Conservation (phyloP, 1,284 basidiomycete species). For the Austropuccinia psidii region DNA sequence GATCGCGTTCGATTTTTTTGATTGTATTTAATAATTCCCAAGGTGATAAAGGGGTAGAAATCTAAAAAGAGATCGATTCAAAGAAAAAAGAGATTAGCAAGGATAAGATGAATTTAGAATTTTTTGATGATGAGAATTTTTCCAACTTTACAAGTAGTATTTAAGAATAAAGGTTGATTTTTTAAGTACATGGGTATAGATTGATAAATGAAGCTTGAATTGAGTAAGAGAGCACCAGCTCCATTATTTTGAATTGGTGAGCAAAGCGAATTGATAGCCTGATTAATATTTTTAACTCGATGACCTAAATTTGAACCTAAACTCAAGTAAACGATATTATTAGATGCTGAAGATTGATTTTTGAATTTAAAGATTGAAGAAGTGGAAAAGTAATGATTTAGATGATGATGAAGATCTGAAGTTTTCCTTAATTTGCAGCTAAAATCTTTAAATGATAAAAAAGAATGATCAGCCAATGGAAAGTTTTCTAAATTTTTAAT, state of each 20-base stretch:
- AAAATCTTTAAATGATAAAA: no score
- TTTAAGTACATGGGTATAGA: slow-evolving; percentile 91
- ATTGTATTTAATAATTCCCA: slow-evolving; percentile 59
- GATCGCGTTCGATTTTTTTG: slow-evolving; percentile 64
- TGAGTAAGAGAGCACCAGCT: slow-evolving; percentile 53
- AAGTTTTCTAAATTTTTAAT: no score
- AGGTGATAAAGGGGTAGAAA: slow-evolving; percentile 66
- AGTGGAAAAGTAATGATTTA: no score
- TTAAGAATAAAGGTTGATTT: slow-evolving; percentile 81
- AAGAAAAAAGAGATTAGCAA: not conserved
- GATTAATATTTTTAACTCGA: not conserved
- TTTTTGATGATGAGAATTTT: not conserved
- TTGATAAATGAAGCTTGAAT: slow-evolving; percentile 89
- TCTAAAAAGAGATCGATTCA: slow-evolving; percentile 50
- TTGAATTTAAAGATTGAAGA: not conserved
- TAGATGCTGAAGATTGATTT: not conserved
- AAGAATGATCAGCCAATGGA: no score
- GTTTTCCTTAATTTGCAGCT: no score
- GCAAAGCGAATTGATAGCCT: not conserved
- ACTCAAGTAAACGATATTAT: slow-evolving; percentile 17
- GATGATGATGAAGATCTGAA: no score
- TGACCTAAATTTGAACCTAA: slow-evolving; percentile 26
- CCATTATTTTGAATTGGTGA: slow-evolving; percentile 13
- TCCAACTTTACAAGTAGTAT: slow-evolving; percentile 77
- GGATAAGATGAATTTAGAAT: not conserved